Evolutionary conservation across 2,329 filamentous ascomycete species (phyloP).

Genomic region (Pseudogymnoascus sp.): DNA sequence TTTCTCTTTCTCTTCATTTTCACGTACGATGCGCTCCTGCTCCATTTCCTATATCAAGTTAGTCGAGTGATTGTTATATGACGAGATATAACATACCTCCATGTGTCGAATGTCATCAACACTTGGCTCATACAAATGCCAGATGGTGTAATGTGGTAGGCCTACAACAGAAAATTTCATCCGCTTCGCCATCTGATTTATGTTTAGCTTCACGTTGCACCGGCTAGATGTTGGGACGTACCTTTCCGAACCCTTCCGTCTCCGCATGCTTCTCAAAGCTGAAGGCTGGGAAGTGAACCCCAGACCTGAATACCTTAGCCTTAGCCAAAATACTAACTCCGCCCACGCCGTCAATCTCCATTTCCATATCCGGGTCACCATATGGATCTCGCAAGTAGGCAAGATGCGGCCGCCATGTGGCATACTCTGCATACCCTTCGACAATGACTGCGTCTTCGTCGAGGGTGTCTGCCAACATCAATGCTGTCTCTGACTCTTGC

Average conservation of each 20-base stretch:
- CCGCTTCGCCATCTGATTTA: constrained; percentile 78
- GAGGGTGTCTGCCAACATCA: constrained; percentile 86
- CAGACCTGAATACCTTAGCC: constrained; percentile 87
- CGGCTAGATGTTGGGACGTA: constrained; percentile 35
- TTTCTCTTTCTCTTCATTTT: constrained; percentile 71
- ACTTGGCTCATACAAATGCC: constrained; percentile 99
- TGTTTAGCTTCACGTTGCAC: constrained; percentile 13
- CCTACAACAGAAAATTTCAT: constrained; percentile 96
- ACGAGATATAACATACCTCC: constrained; percentile 52
- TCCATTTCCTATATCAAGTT: constrained; percentile 71
- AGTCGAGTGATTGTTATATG: constrained; percentile 15
- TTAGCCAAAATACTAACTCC: constrained; percentile 97
- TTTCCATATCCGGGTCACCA: constrained; percentile 97
- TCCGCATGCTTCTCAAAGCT: constrained; percentile 98
- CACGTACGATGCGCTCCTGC: constrained; percentile 69
- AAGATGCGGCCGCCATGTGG: constrained; percentile 94
- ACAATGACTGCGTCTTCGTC: constrained; percentile 99
- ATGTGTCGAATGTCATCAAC: constrained; percentile 96
- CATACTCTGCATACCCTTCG: constrained; percentile 97
- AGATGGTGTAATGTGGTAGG: constrained; percentile 95
- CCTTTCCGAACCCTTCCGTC: constrained; percentile 98
- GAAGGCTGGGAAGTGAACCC: constrained; percentile 96
- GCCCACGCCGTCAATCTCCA: constrained; percentile 97
- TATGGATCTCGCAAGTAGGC: constrained; percentile 95
- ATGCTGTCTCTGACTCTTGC: constrained; percentile 96